Evolutionary conservation across 768 basidiomycete species (phyloP).

Genomic region (Lactarius indigo): DNA sequence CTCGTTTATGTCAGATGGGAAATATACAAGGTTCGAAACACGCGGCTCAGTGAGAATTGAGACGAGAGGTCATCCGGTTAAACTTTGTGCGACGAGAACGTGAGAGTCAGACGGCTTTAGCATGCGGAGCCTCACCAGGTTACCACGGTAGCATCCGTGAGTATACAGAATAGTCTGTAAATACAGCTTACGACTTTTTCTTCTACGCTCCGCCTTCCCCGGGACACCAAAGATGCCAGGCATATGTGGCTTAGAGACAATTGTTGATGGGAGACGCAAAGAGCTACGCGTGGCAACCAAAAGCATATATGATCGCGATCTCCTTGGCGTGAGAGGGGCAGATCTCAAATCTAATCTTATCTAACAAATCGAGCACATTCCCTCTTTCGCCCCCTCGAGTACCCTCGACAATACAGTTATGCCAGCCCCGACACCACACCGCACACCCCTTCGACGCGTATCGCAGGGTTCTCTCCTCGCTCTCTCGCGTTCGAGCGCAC

Average conservation of each 20-base stretch:
- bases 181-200: too few relatives aligned
- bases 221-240: background rate
- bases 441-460: conserved; percentile 83
- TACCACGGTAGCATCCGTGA: background rate
- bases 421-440: conserved; percentile 47
- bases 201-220: background rate
- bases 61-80: background rate
- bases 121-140: background rate
- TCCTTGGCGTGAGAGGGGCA: background rate
- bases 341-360: background rate
- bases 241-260: background rate
- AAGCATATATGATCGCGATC: background rate
- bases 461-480: conserved; percentile 90
- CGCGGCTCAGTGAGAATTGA: background rate
- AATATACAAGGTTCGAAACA: background rate
- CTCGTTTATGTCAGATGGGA: too few relatives aligned
- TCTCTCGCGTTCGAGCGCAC: conserved; percentile 71
- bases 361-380: background rate
- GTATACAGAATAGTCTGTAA: background rate
- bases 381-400: background rate
- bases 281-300: too few relatives aligned
- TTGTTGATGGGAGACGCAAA: background rate
- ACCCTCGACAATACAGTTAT: conserved; percentile 7
- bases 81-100: background rate
- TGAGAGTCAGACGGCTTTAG: background rate